Base-by-base conservation (phyloP, 495 filamentous ascomycete genomes). In the Filosporella fistucella region DNA sequence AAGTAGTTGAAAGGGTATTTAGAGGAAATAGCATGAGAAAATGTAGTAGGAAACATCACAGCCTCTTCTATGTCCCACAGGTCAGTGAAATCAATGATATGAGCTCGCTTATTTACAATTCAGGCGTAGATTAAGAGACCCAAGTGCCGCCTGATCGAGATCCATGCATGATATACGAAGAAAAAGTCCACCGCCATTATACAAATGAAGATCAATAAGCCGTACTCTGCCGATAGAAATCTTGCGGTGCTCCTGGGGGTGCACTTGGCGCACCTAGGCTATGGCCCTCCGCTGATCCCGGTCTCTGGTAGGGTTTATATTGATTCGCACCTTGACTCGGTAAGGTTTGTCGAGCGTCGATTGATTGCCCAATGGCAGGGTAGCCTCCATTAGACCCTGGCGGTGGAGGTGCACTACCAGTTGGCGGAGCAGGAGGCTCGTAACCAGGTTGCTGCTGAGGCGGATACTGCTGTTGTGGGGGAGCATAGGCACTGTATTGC, bases 221-320 rank as follows among this genome's bases (percentile, higher is more conserved):
- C 9, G 57, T 39, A 33, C 47, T 53, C 30, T 61, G 52, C 23
- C 59, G 33, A 36, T 70, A 70, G 50, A 57, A 70, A 47, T 70
- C 66, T 29, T 62, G 60, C 7, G 68, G 66, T 11, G 58, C 68
- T 16, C 63, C 64, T 2, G 67, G 54, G 2, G 58, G 54, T 10
- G 58, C 58, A 50, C 58, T 56, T 24, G 52, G 52, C 25, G 17
- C 50, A 24, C 17, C 22, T 23, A 43, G 34, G 21, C 17, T 16
- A n/a, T n/a, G n/a, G n/a, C 45, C 48, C 23, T 53, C 55, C 25
- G 51, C 39, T 7, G 40, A 43, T 28, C 33, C 55, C 16, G 72
- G 52, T 17, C 69, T 63, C 41, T 72, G 71, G 52, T 80, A 81
- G 13, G 75, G 65, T 50, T 77, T 75, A 54, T 81, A 81, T 24